Conservation (phyloP, 2,329 filamentous ascomycete species). For the Stylonectria norvegica region DNA sequence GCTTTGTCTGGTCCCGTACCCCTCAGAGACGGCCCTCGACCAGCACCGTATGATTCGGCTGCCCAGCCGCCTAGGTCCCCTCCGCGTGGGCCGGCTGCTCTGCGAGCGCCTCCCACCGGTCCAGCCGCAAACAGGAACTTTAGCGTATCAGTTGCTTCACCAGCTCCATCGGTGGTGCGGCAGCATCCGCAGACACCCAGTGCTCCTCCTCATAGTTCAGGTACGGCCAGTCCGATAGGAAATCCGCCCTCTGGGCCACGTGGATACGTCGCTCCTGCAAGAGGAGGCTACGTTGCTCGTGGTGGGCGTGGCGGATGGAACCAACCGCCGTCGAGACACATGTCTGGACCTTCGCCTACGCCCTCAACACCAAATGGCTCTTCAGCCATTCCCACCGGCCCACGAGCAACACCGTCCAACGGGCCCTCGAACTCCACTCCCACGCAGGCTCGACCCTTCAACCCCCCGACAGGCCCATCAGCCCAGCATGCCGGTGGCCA, state of each 20-base stretch:
- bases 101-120: slow-evolving; percentile 49
- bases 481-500: slow-evolving; percentile 35
- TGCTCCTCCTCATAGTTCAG: slow-evolving; percentile 34
- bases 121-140: slow-evolving; percentile 38
- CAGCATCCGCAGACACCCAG: slow-evolving; percentile 36
- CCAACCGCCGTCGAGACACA: slow-evolving; percentile 31
- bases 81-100: slow-evolving; percentile 53
- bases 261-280: slow-evolving; percentile 46
- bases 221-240: slow-evolving; percentile 44
- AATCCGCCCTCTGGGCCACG: slow-evolving; percentile 53
- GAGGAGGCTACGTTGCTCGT: slow-evolving; percentile 44
- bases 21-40: slow-evolving; percentile 28
- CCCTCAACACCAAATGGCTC: slow-evolving; percentile 41
- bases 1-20: slow-evolving; percentile 20
- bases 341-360: slow-evolving; percentile 34
- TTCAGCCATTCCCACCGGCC: slow-evolving; percentile 47
- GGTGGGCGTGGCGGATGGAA: slow-evolving; percentile 47
- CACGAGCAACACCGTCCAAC: slow-evolving; percentile 35
- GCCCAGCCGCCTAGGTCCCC: slow-evolving; percentile 41
- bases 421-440: slow-evolving; percentile 38
- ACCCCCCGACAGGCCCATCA: slow-evolving; percentile 55
- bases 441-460: slow-evolving; percentile 47
- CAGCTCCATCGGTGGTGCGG: slow-evolving; percentile 31
- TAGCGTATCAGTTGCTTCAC: slow-evolving; percentile 34
- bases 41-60: slow-evolving; percentile 27